Evolutionary conservation across 495 filamentous ascomycete genomes (phyloP).

Genomic region (Xylaria telfairii): DNA sequence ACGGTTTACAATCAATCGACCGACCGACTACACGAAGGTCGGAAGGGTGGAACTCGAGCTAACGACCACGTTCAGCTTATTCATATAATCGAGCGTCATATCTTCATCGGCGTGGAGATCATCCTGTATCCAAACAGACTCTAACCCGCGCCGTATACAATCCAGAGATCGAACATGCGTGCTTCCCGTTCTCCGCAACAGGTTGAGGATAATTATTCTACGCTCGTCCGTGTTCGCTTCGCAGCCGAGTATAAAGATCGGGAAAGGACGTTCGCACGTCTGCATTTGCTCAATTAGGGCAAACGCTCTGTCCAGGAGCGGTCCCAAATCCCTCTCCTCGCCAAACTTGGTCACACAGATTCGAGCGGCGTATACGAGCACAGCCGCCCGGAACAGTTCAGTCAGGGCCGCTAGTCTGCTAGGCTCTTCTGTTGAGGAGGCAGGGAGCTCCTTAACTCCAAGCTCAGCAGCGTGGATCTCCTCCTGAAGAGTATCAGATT

Average conservation of each 20-base stretch:
- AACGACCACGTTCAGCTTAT: conserved; percentile 39
- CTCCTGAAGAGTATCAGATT: not conserved
- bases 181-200: conserved; percentile 39
- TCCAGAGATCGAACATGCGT: conserved; percentile 34
- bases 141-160: conserved; percentile 36
- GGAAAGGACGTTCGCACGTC: conserved; percentile 43
- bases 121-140: conserved; percentile 47
- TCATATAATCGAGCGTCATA: conserved; percentile 35
- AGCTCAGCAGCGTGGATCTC: conserved; percentile 26
- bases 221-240: conserved; percentile 46
- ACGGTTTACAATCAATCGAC: not conserved
- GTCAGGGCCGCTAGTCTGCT: conserved; percentile 16
- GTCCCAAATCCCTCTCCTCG: conserved; percentile 29
- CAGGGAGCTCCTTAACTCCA: conserved; percentile 31
- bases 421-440: not conserved
- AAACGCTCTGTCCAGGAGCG: conserved; percentile 35
- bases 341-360: conserved; percentile 32
- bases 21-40: conserved; percentile 32
- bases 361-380: conserved; percentile 42
- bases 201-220: conserved; percentile 38
- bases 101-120: conserved; percentile 39
- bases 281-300: conserved; percentile 28
- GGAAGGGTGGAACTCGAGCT: conserved; percentile 39
- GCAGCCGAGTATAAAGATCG: conserved; percentile 48
- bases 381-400: conserved; percentile 41